Base-by-base conservation (phyloP, 2,329 filamentous ascomycete genomes). In the Fusarium stilboides region DNA sequence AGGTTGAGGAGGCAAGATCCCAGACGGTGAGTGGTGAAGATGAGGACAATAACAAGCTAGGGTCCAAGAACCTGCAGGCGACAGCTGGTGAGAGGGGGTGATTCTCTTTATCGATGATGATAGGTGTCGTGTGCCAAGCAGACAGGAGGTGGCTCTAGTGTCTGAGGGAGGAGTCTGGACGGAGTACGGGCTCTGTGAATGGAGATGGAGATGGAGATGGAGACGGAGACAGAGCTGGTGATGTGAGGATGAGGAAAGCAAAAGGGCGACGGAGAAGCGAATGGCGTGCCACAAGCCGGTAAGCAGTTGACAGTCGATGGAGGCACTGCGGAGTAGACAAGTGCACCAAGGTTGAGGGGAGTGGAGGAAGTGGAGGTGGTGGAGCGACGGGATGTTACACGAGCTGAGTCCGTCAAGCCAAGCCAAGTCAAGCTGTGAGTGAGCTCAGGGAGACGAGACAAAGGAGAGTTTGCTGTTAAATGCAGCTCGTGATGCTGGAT, bases 41-140 rank as follows among this genome's bases (percentile, higher is more conserved):
- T 51, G 62, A 55, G 62, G 68, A 59, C 63, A 68, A 64, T 62
- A 68, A 62, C 65, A 57, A 60, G 61, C 52, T 60, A 58, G 64
- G 63, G 56, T 57, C 54, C 50, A 55, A 57, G 42, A 71, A 64
- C 37, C 46, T 71, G 68, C 64, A 70, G 68, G 44, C 53, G 53
- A 51, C 55, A 72, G 67, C 67, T 65, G 60, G 57, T 49, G 50
- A 70, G 65, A 71, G 62, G 64, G 63, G 56, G 65, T 52, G 69
- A 62, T 64, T 72, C 47, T 65, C 67, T 75, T 75, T 74, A 75
- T 75, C 73, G 71, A 73, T 71, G 69, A 71, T 75, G 71, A 69
- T 68, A 62, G 55, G 52, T 70, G 68, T 68, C 71, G 72, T 75
- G 56, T 64, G 68, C 71, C 65, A 70, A 69, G 70, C 53, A 57